These are phyloP conservation scores for Aspergillus nomiae DNA, from an alignment of 2,329 filamentous ascomycete species.

Conservation along the genomic window DNA sequence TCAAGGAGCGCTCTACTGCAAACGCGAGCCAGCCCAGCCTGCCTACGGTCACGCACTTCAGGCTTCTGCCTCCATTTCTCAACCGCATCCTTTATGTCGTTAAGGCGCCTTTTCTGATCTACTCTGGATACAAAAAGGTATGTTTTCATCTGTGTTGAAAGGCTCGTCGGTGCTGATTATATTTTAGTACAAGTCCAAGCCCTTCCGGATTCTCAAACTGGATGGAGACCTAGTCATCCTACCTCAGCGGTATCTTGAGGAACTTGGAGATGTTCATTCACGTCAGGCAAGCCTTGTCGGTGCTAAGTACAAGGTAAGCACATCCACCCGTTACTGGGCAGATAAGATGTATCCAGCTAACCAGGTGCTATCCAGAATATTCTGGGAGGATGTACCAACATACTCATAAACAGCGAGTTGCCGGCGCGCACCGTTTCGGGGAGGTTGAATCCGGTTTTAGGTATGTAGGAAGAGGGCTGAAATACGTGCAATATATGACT, in stretches of 20 bases:
- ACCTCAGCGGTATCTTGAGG: conserved; percentile 29
- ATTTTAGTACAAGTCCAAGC: conserved; percentile 28
- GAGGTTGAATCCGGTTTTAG: conserved; percentile 26
- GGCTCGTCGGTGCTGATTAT: not conserved
- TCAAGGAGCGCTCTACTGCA: not conserved
- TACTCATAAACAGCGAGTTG: conserved; percentile 27
- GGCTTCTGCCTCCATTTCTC: conserved; percentile 25
- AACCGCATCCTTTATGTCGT: conserved; percentile 30
- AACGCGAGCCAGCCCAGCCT: conserved; percentile 11
- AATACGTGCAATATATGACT: not conserved
- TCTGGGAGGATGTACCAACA: conserved; percentile 31
- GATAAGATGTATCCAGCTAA: not conserved
- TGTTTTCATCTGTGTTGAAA: conserved; percentile 3
- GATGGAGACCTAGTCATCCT: conserved; percentile 33
- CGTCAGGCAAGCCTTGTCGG: conserved; percentile 28
- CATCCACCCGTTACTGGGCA: not conserved
- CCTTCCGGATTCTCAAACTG: conserved; percentile 31
- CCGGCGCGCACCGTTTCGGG: conserved; percentile 26
- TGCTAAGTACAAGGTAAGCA: conserved; percentile 29
- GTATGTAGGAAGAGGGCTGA: conserved; percentile 12
- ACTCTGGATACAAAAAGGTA: conserved; percentile 30
- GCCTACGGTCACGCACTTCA: conserved; percentile 24
- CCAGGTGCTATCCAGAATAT: conserved; percentile 23
- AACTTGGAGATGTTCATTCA: conserved; percentile 23
- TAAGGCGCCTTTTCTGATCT: conserved; percentile 24